Conservation (phyloP, 2,329 filamentous ascomycete species). For the Rhexocercosporidium sp. region DNA sequence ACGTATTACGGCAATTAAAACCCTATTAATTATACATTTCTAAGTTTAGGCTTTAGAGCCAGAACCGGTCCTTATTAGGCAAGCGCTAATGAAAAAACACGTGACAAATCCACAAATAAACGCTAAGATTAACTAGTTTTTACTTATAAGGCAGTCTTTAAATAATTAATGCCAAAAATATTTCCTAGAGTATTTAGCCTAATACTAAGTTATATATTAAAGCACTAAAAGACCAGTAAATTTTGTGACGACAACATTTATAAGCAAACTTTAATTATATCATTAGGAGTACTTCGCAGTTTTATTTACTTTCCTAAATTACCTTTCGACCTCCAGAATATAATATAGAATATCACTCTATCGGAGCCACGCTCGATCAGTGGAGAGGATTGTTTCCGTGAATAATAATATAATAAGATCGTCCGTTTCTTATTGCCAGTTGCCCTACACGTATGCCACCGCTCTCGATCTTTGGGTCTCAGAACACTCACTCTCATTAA, state of each 20-base stretch:
- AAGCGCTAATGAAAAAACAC: not conserved
- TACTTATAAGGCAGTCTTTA: not conserved
- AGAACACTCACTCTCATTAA: too few relatives aligned
- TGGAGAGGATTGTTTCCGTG: conserved; percentile 15
- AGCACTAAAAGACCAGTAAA: conserved; percentile 7
- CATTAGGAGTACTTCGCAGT: not conserved
- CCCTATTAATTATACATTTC: not conserved
- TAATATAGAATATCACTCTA: conserved; percentile 25
- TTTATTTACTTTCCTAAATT: conserved; percentile 25
- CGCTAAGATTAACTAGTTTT: not conserved
- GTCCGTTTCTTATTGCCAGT: conserved; percentile 18
- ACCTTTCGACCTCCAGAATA: conserved; percentile 25
- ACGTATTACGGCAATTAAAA: not conserved
- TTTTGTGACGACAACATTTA: conserved; percentile 3
- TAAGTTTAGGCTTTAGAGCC: conserved; percentile 2
- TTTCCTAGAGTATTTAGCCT: not conserved
- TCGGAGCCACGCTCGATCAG: conserved; percentile 21
- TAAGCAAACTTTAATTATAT: conserved; percentile 14
- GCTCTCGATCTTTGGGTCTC: conserved; percentile 16
- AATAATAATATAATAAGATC: conserved; percentile 22
- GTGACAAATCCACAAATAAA: not conserved
- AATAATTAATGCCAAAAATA: not conserved
- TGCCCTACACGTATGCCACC: conserved; percentile 22
- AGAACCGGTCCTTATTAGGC: not conserved
- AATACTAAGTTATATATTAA: conserved; percentile 5